A percentile compares a stretch with the other conserved stretches of the same genome.
Evolutionary conservation across 192 early-diverging fungal species (phyloP).

Genomic region (Gonapodya prolifera): DNA sequence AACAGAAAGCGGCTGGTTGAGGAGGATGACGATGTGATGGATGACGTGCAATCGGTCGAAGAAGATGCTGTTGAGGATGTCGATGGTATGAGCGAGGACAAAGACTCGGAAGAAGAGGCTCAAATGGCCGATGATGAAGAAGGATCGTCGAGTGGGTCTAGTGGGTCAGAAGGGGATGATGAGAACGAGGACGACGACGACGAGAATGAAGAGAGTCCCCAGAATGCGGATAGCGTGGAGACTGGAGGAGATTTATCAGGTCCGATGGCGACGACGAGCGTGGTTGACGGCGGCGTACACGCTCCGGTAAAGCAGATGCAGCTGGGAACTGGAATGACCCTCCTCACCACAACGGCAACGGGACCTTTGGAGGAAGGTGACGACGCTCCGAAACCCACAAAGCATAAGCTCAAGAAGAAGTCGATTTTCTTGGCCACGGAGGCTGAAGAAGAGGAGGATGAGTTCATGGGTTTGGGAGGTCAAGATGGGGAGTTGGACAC

Average conservation of each 20-base stretch:
- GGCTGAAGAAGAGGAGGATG: conserved; percentile 19
- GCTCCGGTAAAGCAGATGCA: background rate
- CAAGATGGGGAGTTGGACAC: background rate
- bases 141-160: background rate
- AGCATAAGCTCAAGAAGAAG: conserved; percentile 3
- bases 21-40: background rate
- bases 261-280: background rate
- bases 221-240: too few species aligned
- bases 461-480: conserved; percentile 15
- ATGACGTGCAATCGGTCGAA: too few species aligned
- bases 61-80: background rate
- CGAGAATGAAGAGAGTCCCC: background rate
- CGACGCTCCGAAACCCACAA: background rate
- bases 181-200: background rate
- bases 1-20: background rate
- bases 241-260: too few species aligned
- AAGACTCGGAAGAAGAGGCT: background rate
- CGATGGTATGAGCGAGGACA: background rate
- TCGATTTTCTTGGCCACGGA: conserved; percentile 13
- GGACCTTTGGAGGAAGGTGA: background rate
- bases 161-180: background rate
- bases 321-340: background rate
- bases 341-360: background rate
- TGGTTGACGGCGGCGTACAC: background rate
- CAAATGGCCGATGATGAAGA: background rate